Evolutionary conservation across 2,329 filamentous ascomycete genomes (phyloP).

Genomic region (Furcasterigmium sp.): DNA sequence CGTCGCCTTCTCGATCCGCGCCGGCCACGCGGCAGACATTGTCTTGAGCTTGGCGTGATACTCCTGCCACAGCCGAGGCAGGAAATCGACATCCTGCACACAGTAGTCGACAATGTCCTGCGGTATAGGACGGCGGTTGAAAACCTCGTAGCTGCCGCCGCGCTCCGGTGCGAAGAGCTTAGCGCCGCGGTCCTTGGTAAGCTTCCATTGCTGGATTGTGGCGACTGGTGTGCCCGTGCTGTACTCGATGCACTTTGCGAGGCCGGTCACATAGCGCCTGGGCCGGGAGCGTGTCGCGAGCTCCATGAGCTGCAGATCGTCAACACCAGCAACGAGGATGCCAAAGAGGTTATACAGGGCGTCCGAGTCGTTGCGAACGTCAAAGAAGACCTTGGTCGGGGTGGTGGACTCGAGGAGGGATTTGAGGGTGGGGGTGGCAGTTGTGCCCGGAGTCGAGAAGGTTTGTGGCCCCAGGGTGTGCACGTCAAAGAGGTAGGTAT

Average conservation of each 20-base stretch:
- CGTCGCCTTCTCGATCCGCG: constrained; percentile 18
- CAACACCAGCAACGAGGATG: constrained; percentile 35
- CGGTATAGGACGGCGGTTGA: constrained; percentile 37
- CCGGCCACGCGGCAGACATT: constrained; percentile 11
- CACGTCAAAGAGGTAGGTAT: constrained; percentile 40
- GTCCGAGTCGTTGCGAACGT: constrained; percentile 54
- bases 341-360: constrained; percentile 41
- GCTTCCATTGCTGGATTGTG: too few relatives aligned
- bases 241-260: constrained; percentile 25
- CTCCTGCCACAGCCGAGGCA: constrained; percentile 28
- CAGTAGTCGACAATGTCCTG: constrained; percentile 37
- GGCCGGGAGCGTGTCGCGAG: constrained; percentile 22
- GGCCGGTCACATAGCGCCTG: constrained; percentile 14
- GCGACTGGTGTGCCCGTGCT: too few relatives aligned
- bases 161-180: constrained; percentile 31
- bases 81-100: constrained; percentile 34
- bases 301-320: constrained; percentile 55
- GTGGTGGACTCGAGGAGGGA: constrained; percentile 35
- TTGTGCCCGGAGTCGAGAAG: constrained; percentile 14
- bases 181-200: constrained; percentile 27
- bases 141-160: constrained; percentile 41
- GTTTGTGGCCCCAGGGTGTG: constrained; percentile 25
- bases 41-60: constrained; percentile 17
- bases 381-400: constrained; percentile 50
- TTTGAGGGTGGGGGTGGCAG: constrained; percentile 19